phyloP scores from a whole-genome alignment of 2,329 filamentous ascomycete species.

The Fusarium sp. region DNA sequence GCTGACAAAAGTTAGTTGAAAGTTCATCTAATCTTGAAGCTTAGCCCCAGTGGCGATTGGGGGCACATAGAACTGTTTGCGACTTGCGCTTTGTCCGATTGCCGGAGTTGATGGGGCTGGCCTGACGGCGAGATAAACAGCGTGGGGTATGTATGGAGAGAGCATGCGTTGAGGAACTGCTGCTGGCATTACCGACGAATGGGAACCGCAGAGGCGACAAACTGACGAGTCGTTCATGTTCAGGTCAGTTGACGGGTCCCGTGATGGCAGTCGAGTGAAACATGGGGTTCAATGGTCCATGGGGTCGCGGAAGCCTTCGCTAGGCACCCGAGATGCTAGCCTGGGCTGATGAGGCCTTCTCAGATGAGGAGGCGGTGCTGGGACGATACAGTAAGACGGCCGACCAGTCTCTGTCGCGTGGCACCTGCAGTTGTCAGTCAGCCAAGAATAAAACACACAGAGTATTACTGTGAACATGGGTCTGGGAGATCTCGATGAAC shows the following conservation, averaged over 20 bases:
- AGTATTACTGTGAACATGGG: not conserved
- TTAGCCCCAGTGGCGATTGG: not conserved
- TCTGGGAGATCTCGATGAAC: constrained; percentile 1
- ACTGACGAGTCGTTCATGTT: constrained; percentile 21
- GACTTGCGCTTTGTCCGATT: not conserved
- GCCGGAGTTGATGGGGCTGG: not conserved
- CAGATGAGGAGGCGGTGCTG: constrained; percentile 15
- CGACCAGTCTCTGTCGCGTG: constrained; percentile 14
- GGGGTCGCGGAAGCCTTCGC: constrained; percentile 20
- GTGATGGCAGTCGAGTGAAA: constrained; percentile 30
- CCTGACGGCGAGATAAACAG: not conserved
- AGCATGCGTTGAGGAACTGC: not conserved
- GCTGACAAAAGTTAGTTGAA: not conserved
- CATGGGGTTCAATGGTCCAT: constrained; percentile 16
- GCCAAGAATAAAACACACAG: constrained; percentile 1
- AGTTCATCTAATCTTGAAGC: not conserved
- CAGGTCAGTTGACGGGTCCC: constrained; percentile 25
- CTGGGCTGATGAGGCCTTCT: constrained; percentile 6
- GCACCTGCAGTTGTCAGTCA: constrained; percentile 7
- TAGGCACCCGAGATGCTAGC: constrained; percentile 31
- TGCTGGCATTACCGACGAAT: constrained; percentile 1
- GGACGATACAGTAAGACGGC: constrained; percentile 28
- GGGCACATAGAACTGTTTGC: not conserved
- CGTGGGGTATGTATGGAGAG: not conserved
- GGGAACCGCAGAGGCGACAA: constrained; percentile 17